phyloP scores from a whole-genome alignment of 495 filamentous ascomycete species.

The Aspergillus leporis region DNA sequence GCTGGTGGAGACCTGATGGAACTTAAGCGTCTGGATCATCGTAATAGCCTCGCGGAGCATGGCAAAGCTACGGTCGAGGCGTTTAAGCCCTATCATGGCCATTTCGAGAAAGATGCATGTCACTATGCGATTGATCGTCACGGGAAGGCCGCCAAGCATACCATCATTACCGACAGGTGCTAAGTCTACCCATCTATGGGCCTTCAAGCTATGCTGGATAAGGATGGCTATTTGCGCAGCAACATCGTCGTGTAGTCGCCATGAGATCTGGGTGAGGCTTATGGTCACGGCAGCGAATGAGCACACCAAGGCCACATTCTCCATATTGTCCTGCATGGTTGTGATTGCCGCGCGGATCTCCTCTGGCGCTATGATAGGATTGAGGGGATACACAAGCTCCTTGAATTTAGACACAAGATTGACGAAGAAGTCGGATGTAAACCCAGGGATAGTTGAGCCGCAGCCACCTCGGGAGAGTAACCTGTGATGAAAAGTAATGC shows the following conservation, averaged over 20 bases:
- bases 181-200: neutral
- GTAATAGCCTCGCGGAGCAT: neutral
- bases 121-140: neutral
- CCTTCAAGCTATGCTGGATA: neutral
- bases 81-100: neutral
- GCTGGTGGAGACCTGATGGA: neutral
- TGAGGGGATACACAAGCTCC: too few relatives aligned
- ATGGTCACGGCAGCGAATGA: neutral
- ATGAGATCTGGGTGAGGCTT: neutral
- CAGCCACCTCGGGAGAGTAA: too few relatives aligned
- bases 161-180: neutral
- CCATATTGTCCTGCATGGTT: too few relatives aligned
- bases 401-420: too few relatives aligned
- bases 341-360: too few relatives aligned
- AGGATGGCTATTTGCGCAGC: neutral
- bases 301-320: too few relatives aligned
- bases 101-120: neutral
- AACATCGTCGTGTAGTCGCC: neutral
- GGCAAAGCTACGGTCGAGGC: neutral
- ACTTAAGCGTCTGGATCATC: neutral
- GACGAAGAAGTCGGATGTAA: too few relatives aligned
- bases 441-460: too few relatives aligned
- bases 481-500: too few relatives aligned
- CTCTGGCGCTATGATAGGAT: too few relatives aligned
- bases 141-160: neutral